Evolutionary conservation across 345 rosid genomes (phyloP).

Genomic region (Microthlaspi erraticum): DNA sequence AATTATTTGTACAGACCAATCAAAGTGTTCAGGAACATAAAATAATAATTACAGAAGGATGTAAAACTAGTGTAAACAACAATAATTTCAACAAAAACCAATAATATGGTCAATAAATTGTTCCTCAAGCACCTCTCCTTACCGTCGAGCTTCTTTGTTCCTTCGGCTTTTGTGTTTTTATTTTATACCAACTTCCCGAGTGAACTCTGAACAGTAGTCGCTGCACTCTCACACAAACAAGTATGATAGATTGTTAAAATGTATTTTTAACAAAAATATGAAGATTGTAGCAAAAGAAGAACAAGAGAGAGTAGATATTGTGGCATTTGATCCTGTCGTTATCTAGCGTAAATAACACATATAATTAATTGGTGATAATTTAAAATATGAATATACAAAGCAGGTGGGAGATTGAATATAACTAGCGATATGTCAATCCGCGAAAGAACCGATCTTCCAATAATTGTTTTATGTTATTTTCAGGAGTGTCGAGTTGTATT

Average conservation of each 20-base stretch:
- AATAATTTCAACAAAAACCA: constrained; percentile 3
- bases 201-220: too few relatives aligned
- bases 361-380: neutral
- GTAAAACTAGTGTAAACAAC: neutral
- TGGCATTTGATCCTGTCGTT: neutral
- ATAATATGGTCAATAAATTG: constrained; percentile 1
- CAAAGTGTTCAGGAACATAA: neutral
- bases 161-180: too few relatives aligned
- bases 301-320: neutral
- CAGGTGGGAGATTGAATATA: constrained; percentile 36
- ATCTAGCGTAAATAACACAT: neutral
- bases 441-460: constrained; percentile 31
- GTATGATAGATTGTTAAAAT: neutral
- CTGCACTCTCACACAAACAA: neutral
- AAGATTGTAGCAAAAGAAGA: neutral
- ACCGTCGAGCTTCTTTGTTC: too few relatives aligned
- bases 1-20: neutral
- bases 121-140: too few relatives aligned
- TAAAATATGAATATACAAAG: neutral
- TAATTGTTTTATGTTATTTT: constrained; percentile 35
- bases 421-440: constrained; percentile 16
- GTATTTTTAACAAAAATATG: neutral
- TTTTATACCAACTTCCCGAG: neutral
- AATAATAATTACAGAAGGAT: neutral
- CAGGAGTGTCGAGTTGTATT: constrained; percentile 33